These are phyloP conservation scores for Raphanus raphanistrum DNA, from an alignment of 345 rosid species.

Conservation along the genomic window DNA sequence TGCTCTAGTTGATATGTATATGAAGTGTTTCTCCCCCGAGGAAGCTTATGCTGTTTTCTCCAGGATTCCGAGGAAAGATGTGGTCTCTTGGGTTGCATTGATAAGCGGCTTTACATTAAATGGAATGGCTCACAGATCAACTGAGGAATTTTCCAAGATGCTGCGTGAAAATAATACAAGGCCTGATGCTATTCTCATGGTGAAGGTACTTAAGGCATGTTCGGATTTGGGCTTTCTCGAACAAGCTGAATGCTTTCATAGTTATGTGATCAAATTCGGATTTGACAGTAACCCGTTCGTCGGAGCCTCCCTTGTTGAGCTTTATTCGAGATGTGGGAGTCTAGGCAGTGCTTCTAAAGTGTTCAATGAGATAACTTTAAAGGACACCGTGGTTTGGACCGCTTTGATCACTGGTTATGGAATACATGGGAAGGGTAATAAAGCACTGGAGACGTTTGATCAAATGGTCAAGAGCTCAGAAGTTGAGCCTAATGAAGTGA, in stretches of 20 bases:
- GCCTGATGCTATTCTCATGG: conserved; percentile 61
- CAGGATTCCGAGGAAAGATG: conserved; percentile 53
- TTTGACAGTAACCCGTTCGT: conserved; percentile 43
- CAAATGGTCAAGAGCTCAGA: conserved; percentile 41
- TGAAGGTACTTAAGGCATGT: conserved; percentile 55
- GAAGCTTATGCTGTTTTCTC: conserved; percentile 51
- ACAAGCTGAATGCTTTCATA: conserved; percentile 56
- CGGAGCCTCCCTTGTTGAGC: conserved; percentile 54
- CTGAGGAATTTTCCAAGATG: conserved; percentile 47
- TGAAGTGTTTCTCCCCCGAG: conserved; percentile 52
- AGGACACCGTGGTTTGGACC: conserved; percentile 59
- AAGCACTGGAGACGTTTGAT: conserved; percentile 46
- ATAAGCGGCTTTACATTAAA: conserved; percentile 55
- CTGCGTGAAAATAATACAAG: conserved; percentile 34
- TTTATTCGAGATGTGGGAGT: conserved; percentile 62
- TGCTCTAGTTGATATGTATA: conserved; percentile 61
- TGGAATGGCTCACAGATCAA: conserved; percentile 49
- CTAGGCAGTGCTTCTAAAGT: conserved; percentile 42
- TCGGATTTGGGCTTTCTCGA: conserved; percentile 50
- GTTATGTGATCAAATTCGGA: conserved; percentile 50
- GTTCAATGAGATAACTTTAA: conserved; percentile 42
- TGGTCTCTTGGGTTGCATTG: conserved; percentile 60
- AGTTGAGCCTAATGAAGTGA: conserved; percentile 51
- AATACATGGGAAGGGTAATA: conserved; percentile 49
- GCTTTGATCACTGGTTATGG: conserved; percentile 62